These are phyloP conservation scores for Ceratobasidium sp. DNA, from an alignment of 1,284 basidiomycete species.

Conservation along the genomic window DNA sequence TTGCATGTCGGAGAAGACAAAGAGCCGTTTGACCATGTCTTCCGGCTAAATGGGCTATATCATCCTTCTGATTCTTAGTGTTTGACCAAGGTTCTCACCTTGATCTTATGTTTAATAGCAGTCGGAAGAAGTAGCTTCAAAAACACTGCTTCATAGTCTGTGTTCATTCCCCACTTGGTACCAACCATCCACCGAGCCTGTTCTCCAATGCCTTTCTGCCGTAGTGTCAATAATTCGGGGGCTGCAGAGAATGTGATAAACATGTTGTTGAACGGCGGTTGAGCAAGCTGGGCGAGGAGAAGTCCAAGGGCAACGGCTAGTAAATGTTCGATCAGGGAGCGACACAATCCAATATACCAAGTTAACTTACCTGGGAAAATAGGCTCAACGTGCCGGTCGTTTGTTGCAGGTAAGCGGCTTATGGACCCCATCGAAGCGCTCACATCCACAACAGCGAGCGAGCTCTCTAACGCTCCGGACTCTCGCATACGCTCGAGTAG, in stretches of 20 bases:
- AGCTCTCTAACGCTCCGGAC: conserved; percentile 69
- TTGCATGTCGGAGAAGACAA: conserved; percentile 83
- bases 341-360: no score
- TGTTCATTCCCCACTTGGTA: conserved; percentile 69
- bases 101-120: conserved; percentile 67
- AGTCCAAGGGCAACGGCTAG: conserved; percentile 72
- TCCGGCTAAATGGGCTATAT: conserved; percentile 54
- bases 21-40: conserved; percentile 75
- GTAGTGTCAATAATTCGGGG: conserved; percentile 66
- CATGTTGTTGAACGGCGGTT: conserved; percentile 70
- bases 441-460: conserved; percentile 77
- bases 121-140: conserved; percentile 70
- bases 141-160: conserved; percentile 73
- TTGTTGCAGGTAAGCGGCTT: not conserved
- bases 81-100: conserved; percentile 53
- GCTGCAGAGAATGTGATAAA: conserved; percentile 76
- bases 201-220: conserved; percentile 57
- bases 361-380: conserved; percentile 62
- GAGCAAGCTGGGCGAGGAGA: conserved; percentile 71
- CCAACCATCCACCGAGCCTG: conserved; percentile 59
- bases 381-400: conserved; percentile 56
- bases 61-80: not conserved
- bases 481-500: conserved; percentile 67
- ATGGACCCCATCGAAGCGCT: conserved; percentile 74
- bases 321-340: not conserved